phyloP scores from a whole-genome alignment of 2,329 filamentous ascomycete genomes.

The Trichoderma aggressivum region DNA sequence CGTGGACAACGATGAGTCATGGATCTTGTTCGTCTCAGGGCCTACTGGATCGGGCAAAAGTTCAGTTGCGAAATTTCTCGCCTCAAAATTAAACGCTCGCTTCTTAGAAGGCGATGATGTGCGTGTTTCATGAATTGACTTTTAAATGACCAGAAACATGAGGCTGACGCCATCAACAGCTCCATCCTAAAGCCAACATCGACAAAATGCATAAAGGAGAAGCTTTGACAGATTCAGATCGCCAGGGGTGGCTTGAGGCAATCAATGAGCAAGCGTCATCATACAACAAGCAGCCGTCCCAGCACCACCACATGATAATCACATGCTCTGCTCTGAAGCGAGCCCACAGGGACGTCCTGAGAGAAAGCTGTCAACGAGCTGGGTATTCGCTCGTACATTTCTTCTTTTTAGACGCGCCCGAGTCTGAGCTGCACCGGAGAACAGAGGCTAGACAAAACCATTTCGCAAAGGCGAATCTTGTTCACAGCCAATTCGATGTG shows the following conservation, averaged over 20 bases:
- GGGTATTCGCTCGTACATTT: slow-evolving; percentile 2
- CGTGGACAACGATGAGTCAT: neutral
- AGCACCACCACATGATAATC: neutral
- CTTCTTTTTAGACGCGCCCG: neutral
- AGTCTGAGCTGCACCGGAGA: neutral
- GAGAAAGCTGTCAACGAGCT: neutral
- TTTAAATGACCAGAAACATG: neutral
- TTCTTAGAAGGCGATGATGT: slow-evolving; percentile 7
- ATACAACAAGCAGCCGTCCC: neutral
- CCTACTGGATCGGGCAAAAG: neutral
- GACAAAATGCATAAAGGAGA: slow-evolving; percentile 8
- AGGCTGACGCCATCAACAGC: neutral
- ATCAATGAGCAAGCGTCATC: slow-evolving; percentile 1
- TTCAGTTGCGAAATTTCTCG: neutral
- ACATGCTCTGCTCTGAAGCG: slow-evolving; percentile 3
- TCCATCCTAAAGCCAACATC: slow-evolving; percentile 7
- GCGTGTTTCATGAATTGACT: neutral
- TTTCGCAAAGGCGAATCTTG: slow-evolving; percentile 6
- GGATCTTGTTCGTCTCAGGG: neutral
- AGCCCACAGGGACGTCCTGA: neutral
- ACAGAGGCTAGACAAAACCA: neutral
- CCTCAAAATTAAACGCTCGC: neutral
- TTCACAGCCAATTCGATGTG: neutral
- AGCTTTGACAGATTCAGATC: neutral
- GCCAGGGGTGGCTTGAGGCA: slow-evolving; percentile 6